A percentile compares a stretch with the other conserved stretches of the same genome.
phyloP scores from a whole-genome alignment of 2,329 filamentous ascomycete species.

The Cordyceps farinosa region DNA sequence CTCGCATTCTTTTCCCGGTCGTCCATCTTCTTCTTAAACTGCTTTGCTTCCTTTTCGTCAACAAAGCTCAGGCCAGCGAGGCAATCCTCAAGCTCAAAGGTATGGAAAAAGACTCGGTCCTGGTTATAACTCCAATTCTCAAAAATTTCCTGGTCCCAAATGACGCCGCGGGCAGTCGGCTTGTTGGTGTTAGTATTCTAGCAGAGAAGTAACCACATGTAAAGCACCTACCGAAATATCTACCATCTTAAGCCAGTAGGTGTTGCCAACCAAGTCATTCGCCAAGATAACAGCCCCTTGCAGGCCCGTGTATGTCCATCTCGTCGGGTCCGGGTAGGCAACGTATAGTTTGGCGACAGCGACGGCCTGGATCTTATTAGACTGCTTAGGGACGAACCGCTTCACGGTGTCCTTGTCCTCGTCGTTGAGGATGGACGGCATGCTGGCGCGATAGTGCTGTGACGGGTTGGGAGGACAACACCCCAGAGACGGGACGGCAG shows the following conservation, averaged over 20 bases:
- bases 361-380: slow-evolving; percentile 96
- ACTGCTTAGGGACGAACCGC: slow-evolving; percentile 85
- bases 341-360: slow-evolving; percentile 92
- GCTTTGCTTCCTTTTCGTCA: slow-evolving; percentile 96
- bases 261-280: slow-evolving; percentile 91
- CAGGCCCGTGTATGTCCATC: slow-evolving; percentile 92
- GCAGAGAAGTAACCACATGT: neutral
- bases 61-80: slow-evolving; percentile 86
- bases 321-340: slow-evolving; percentile 76
- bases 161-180: slow-evolving; percentile 76
- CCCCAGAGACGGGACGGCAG: neutral
- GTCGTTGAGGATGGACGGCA: slow-evolving; percentile 73
- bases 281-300: slow-evolving; percentile 89
- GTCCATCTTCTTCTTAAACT: slow-evolving; percentile 96
- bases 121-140: slow-evolving; percentile 94
- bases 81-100: slow-evolving; percentile 92
- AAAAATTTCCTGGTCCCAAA: slow-evolving; percentile 98
- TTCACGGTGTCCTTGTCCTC: slow-evolving; percentile 97
- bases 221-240: slow-evolving; percentile 72
- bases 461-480: slow-evolving; percentile 8
- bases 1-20: slow-evolving; percentile 94
- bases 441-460: slow-evolving; percentile 30
- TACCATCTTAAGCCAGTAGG: slow-evolving; percentile 96
- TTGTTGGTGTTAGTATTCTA: slow-evolving; percentile 32
- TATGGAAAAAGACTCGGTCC: slow-evolving; percentile 95